Base-by-base conservation (phyloP, 1,284 basidiomycete species). In the Naganishia albida region DNA sequence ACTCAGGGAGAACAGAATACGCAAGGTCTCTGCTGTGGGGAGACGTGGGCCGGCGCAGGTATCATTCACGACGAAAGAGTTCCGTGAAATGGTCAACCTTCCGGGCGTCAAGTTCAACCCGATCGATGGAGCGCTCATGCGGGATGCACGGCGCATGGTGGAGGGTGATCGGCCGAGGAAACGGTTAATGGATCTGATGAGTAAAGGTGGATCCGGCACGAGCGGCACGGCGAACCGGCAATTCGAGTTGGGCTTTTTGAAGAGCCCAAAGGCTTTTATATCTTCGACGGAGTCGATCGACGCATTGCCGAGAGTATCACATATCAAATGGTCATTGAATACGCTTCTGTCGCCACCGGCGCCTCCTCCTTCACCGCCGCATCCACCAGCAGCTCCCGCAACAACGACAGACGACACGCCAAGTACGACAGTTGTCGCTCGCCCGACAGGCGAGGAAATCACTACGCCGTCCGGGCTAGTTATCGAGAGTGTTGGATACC, bases 41-140 rank as follows among this genome's bases (percentile, higher is more conserved):
- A 82, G 96, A 44, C 83, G 95, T 16, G 95, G 94, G 0, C 92
- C 92, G 0, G 84, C 88, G 2, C 89, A 98, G 75, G 89, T 92
- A 0, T 89, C 93, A 0, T 97, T 95, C 74, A 95, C 93, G 1
- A 89, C 90, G 54, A 98, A 98, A 79, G 96, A 99, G 78, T 83
- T 97, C 2, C 83, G 95, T 28, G 95, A 99, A 80, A 85, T 98
- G 83, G 85, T 93, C 70, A 85, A 84, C 52, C 84, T 98, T 16
- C 83, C 87, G 1, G 85, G 87, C 48, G 86, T 87, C 0, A 77
- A 82, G 18, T 78, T 75, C 50, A 67, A 68, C 0, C 74, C 77
- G 6, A 70, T 81, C 2, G 73, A 78, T 30, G 53, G 66, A 26
- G 55, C 51, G 1, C 63, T 79, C 46, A 71, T 81, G 62, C 70